Percentiles rank a stretch among this genome's conserved stretches.
phyloP scores from a whole-genome alignment of 306 rosid species.

The Lathyrus oleraceus region DNA sequence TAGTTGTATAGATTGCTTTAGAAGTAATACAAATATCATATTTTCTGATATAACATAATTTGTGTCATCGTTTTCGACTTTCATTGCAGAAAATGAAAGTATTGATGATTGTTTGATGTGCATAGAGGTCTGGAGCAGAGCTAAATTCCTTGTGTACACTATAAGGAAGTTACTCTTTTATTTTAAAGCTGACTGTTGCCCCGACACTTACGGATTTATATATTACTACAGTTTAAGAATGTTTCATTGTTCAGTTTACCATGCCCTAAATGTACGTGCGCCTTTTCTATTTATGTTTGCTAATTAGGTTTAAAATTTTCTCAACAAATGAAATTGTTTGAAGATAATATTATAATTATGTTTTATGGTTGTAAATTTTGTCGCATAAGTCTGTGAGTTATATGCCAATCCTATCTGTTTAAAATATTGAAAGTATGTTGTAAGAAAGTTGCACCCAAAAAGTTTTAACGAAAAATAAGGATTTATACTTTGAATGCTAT shows the following conservation, averaged over 20 bases:
- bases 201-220: conserved; percentile 12
- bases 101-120: conserved; percentile 22
- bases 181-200: conserved; percentile 30
- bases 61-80: conserved; percentile 10
- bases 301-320: background rate
- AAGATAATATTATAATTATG: background rate
- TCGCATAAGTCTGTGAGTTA: background rate
- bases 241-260: conserved; percentile 23
- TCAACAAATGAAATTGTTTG: background rate
- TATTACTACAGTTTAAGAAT: conserved; percentile 12
- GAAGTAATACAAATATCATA: conserved; percentile 14
- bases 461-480: background rate
- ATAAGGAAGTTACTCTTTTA: conserved; percentile 18
- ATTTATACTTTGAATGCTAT: background rate
- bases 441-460: background rate
- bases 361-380: background rate
- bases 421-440: background rate
- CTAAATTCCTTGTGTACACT: conserved; percentile 13
- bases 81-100: conserved; percentile 29
- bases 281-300: conserved; percentile 14
- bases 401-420: background rate
- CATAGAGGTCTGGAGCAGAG: conserved; percentile 28
- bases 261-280: background rate
- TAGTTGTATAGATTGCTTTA: background rate
- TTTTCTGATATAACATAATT: conserved; percentile 19